phyloP scores from a whole-genome alignment of 345 rosid species.

The Aegle marmelos region DNA sequence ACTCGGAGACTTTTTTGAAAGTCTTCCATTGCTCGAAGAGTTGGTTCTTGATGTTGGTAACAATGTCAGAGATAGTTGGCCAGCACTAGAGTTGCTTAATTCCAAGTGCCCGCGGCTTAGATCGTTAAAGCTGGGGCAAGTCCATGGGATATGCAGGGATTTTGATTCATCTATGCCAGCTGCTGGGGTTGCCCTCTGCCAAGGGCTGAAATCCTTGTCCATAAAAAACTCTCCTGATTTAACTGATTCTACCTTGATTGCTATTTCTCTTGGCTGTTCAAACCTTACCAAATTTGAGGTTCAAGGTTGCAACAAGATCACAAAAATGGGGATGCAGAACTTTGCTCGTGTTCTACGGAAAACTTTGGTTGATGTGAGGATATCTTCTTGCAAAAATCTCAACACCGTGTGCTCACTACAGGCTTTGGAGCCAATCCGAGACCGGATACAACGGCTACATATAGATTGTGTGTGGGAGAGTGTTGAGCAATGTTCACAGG shows the following conservation, averaged over 20 bases:
- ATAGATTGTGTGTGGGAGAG: constrained; percentile 81
- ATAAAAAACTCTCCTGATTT: constrained; percentile 63
- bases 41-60: constrained; percentile 62
- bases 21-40: constrained; percentile 58
- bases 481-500: constrained; percentile 14
- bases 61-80: constrained; percentile 53
- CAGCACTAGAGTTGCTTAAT: constrained; percentile 53
- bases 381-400: constrained; percentile 68
- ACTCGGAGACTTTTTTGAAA: constrained; percentile 35
- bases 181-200: constrained; percentile 75
- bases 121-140: constrained; percentile 57
- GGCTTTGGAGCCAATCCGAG: constrained; percentile 64
- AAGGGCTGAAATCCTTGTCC: constrained; percentile 53
- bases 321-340: constrained; percentile 60
- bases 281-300: constrained; percentile 64
- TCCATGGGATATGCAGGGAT: constrained; percentile 66
- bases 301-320: constrained; percentile 76
- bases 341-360: constrained; percentile 43
- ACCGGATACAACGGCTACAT: constrained; percentile 63
- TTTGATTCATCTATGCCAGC: constrained; percentile 55
- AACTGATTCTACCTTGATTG: constrained; percentile 73
- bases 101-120: constrained; percentile 55
- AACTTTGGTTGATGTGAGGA: constrained; percentile 65
- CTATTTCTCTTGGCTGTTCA: constrained; percentile 72
- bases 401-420: constrained; percentile 43